Evolutionary conservation across 169 alveolate genomes (phyloP), one percentile per base, ranked within the genome.

Genomic region (Cryptosporidium muris): DNA sequence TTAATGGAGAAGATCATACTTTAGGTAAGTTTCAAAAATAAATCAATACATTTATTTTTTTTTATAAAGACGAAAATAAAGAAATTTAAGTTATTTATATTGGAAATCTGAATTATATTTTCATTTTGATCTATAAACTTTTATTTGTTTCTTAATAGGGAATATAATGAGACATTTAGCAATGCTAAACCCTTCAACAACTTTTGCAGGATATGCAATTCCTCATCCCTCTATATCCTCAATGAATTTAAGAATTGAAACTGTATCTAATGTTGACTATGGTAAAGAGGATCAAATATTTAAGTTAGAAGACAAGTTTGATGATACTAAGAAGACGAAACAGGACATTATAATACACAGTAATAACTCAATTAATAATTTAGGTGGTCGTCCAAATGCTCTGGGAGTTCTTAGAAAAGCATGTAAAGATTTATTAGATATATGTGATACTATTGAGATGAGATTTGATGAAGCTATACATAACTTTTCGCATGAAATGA

Each of bases 131-230:
- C 9, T 36, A 34, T 48, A 25, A 48, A 11, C 25, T 49, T 14
- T 49, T 49, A 49, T 48, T 16, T 66, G 1, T 11, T n/a, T 1
- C 2, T 11, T 25, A 16, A n/a, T 48, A 74, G 85, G 85, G 14
- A 74, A 74, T 54, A 68, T 48, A n/a, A 5, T 74, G 16, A 66
- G 85, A 4, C 85, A 74, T 25, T 16, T 74, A 64, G 85, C 85
- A 14, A 74, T 74, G 85, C 16, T 74, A 54, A 74, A 74, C 47
- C 85, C 85, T 48, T 54, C 54, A 43, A 74, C 85, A 45, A 74
- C 85, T 34, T 74, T 74, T 25, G 85, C 85, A 60, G 85, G 85
- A 1, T 74, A 74, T 74, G 85, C 85, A 74, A 74, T 74, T 48
- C 85, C 85, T 4, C 85, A 74, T 43, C 85, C 85, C 42, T 74